A percentile compares a stretch with the other conserved stretches of the same genome.
phyloP scores from a whole-genome alignment of 495 filamentous ascomycete genomes.

The Trichoderma reesei region DNA sequence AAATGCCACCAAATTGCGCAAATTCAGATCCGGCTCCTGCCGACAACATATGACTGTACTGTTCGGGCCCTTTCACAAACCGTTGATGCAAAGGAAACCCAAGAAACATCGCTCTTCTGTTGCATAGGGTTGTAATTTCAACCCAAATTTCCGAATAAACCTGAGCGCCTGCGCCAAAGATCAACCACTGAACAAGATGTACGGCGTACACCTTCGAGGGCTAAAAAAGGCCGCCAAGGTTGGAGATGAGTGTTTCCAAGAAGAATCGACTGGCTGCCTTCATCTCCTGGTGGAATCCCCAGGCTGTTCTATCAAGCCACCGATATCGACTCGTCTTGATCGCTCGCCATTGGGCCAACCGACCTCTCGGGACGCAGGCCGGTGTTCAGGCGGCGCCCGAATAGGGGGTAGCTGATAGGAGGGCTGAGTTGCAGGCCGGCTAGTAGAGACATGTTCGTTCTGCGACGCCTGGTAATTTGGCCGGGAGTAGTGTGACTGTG shows the following conservation, averaged over 20 bases:
- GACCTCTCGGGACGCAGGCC: slow-evolving; percentile 24
- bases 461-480: slow-evolving; percentile 36
- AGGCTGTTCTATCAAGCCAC: slow-evolving; percentile 41
- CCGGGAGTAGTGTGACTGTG: slow-evolving; percentile 31
- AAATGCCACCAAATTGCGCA: too few species aligned
- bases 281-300: background rate
- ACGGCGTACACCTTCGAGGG: too few species aligned
- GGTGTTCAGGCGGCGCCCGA: slow-evolving; percentile 29
- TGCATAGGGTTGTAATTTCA: background rate
- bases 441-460: slow-evolving; percentile 29
- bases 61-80: background rate
- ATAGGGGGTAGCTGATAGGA: slow-evolving; percentile 46
- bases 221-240: too few species aligned
- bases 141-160: background rate
- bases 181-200: background rate
- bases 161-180: background rate
- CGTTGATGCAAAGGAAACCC: background rate
- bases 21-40: too few species aligned
- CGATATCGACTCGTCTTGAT: slow-evolving; percentile 41
- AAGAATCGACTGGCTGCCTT: too few species aligned
- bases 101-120: background rate
- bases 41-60: too few species aligned
- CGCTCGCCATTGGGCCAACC: slow-evolving; percentile 35
- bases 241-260: too few species aligned
- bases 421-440: slow-evolving; percentile 25